phyloP scores from a whole-genome alignment of 148 eudicot genomes.

The Chenopodium quinoa region DNA sequence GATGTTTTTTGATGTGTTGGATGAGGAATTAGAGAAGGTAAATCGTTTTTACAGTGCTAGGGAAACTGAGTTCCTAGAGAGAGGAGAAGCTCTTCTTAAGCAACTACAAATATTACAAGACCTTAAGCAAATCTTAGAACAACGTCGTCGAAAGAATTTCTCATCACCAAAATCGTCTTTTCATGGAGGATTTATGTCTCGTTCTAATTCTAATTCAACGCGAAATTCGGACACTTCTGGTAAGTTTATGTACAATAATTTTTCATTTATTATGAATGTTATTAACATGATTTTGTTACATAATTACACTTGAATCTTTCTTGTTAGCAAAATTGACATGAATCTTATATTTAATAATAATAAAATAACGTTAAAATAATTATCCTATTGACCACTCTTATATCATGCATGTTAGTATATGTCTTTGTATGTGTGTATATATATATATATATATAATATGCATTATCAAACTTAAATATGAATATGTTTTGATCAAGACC shows the following conservation, averaged over 20 bases:
- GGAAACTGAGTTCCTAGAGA: conserved; percentile 65
- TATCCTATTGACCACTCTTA: not conserved
- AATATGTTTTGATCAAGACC: no score
- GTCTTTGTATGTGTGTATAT: no score
- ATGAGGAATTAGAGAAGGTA: conserved; percentile 81
- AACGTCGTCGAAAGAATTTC: conserved; percentile 44
- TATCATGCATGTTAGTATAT: not conserved
- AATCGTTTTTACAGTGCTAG: conserved; percentile 64
- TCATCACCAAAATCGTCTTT: conserved; percentile 18
- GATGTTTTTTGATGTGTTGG: conserved; percentile 57
- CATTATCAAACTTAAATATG: not conserved
- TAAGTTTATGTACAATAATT: conserved; percentile 5
- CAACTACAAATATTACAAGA: conserved; percentile 64
- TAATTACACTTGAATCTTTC: no score
- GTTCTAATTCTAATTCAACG: conserved; percentile 42
- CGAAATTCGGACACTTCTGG: conserved; percentile 60
- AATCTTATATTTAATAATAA: no score
- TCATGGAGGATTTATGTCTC: conserved; percentile 39
- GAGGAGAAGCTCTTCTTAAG: conserved; percentile 59
- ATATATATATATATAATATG: not conserved
- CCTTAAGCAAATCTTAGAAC: conserved; percentile 49
- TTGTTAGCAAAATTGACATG: no score
- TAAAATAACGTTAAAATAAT: no score
- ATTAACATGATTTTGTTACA: no score
- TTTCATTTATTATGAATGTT: no score